Base-by-base conservation (phyloP, 1,284 basidiomycete genomes). In the Omphalotus olearius region DNA sequence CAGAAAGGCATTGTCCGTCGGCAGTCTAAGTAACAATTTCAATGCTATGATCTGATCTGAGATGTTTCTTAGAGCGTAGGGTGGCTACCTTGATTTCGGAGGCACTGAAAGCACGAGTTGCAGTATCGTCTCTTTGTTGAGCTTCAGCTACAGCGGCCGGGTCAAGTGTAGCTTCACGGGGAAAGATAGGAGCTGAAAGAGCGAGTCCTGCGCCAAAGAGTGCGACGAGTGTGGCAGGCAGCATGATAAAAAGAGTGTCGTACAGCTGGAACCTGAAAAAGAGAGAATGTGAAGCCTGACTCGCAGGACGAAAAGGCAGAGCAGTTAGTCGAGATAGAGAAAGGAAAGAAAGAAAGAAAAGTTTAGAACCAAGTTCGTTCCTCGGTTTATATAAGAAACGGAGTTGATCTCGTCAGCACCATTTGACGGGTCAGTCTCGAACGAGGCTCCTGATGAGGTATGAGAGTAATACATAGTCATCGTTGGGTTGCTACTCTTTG, bases 81-180 rank as follows among this genome's bases (percentile, higher is more conserved):
- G 13, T 44, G 20, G 39, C 11, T 9, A 55, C 59, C 51, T 53
- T 60, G 45, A 62, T 59, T 20, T 54, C 45, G 2, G 53, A 55
- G 14, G 44, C 53, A 20, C 50, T 50, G 46, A 59, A 55, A 9
- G 61, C 60, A 13, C 61, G 57, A 2, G 61, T 61, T 3, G 61
- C 61, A 11, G 60, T 60, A 43, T 58, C 40, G 18, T 63, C 61
- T 35, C 57, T 54, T 6, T 52, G 50, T 26, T 63, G 60, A 17
- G 61, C 60, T 47, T 63, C 54, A 6, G 61, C 60, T 9, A 53
- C 53, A 14, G 57, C 59, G 17, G 55, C 51, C 9, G 55, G 46
- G 45, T 63, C 56, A 17, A 61, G 51, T n/a, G 53, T 54, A 33
- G 54, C 47, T 14, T 47, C 39, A 36, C 59, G 60, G 23, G n/a